Percentiles rank a stretch among this genome's conserved stretches.
Evolutionary conservation across 176 grass and related monocot species (phyloP).

Genomic region (Cenchrus fungigraminus): DNA sequence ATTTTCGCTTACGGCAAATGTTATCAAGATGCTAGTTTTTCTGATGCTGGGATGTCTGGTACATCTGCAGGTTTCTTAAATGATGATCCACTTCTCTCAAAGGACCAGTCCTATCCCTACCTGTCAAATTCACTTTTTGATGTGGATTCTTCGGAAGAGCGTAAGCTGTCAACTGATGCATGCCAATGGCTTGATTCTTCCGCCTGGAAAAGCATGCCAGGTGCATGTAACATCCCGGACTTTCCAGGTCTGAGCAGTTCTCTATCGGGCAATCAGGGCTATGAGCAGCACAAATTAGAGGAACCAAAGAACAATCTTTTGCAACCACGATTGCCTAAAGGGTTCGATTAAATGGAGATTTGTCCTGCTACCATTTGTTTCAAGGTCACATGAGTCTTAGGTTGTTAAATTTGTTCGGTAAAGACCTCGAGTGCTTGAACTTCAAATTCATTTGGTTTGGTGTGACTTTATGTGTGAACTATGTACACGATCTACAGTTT

Average conservation of each 20-base stretch:
- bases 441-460: neutral
- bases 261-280: neutral
- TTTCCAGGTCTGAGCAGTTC: conserved; percentile 9
- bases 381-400: neutral
- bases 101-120: conserved; percentile 6
- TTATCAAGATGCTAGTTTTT: neutral
- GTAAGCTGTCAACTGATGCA: neutral
- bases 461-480: neutral
- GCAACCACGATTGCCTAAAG: neutral
- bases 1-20: neutral
- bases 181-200: conserved; percentile 7
- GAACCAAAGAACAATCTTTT: too few relatives aligned
- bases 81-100: neutral
- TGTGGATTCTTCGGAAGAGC: neutral
- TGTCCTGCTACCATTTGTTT: neutral
- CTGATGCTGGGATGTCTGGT: conserved; percentile 9
- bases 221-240: conserved; percentile 32
- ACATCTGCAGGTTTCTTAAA: conserved; percentile 4
- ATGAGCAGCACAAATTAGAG: neutral
- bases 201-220: conserved; percentile 46
- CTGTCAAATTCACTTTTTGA: neutral
- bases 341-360: neutral
- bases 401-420: neutral
- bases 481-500: neutral
- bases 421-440: conserved; percentile 1